phyloP scores from a whole-genome alignment of 169 alveolate genomes.

The Cryptosporidium tyzzeri region DNA sequence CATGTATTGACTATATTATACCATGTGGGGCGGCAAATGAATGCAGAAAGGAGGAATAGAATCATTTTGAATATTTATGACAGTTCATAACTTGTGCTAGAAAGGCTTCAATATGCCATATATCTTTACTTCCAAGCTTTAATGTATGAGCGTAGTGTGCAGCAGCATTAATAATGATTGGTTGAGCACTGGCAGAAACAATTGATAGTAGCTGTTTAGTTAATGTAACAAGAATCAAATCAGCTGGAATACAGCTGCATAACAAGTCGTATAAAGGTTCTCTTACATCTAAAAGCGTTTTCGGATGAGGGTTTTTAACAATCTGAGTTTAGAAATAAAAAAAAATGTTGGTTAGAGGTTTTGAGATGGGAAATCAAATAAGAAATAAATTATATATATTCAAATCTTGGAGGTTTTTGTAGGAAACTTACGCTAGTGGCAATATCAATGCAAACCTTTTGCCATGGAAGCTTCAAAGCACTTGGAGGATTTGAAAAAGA shows the following conservation, averaged over 20 bases:
- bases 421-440: slow-evolving; percentile 64
- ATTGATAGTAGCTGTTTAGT: slow-evolving; percentile 76
- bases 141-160: slow-evolving; percentile 80
- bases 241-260: slow-evolving; percentile 85
- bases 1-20: background rate
- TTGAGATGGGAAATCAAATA: slow-evolving; percentile 71
- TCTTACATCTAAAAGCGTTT: slow-evolving; percentile 79
- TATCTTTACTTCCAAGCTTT: slow-evolving; percentile 83
- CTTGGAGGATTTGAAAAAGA: slow-evolving; percentile 77
- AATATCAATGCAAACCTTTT: slow-evolving; percentile 83
- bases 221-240: slow-evolving; percentile 79
- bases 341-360: background rate
- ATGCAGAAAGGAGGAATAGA: background rate
- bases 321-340: background rate
- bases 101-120: slow-evolving; percentile 87
- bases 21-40: background rate
- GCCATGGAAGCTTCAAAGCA: slow-evolving; percentile 81
- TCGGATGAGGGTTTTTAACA: slow-evolving; percentile 63
- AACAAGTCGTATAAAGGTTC: slow-evolving; percentile 83
- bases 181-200: slow-evolving; percentile 44
- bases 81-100: slow-evolving; percentile 83
- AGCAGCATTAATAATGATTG: slow-evolving; percentile 50
- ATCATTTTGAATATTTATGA: slow-evolving; percentile 42
- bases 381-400: background rate
- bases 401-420: slow-evolving; percentile 67